These are phyloP conservation scores for Microbotryum intermedium DNA, from an alignment of 1,284 basidiomycete genomes.

Conservation along the genomic window DNA sequence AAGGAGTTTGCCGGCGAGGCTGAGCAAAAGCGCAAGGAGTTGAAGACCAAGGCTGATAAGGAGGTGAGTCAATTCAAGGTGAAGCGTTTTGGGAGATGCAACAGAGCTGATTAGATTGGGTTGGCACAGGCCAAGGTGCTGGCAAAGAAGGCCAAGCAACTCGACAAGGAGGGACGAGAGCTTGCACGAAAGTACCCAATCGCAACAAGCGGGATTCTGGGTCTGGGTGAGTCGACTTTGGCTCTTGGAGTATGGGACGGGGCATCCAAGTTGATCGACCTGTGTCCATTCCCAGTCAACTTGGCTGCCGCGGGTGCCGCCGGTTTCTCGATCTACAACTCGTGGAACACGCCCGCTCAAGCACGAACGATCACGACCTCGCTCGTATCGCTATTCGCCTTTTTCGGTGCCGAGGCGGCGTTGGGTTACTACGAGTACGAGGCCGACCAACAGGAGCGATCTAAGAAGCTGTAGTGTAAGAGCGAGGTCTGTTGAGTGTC, in stretches of 20 bases:
- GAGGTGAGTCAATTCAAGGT: constrained; percentile 1
- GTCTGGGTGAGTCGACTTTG: constrained; percentile 54
- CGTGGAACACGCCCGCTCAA: constrained; percentile 62
- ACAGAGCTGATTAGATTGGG: neutral
- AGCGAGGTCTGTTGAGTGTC: too few species aligned
- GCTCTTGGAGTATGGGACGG: too few species aligned
- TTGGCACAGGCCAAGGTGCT: constrained; percentile 25
- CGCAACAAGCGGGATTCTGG: constrained; percentile 60
- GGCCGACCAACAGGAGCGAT: constrained; percentile 5
- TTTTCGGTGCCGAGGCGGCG: constrained; percentile 44
- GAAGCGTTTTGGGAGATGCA: neutral
- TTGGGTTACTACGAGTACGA: constrained; percentile 25
- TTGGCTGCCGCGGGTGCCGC: constrained; percentile 57
- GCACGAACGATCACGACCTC: constrained; percentile 59
- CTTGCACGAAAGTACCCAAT: constrained; percentile 59
- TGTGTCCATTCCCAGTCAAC: constrained; percentile 50
- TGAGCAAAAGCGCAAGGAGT: neutral
- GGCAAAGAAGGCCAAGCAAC: constrained; percentile 52
- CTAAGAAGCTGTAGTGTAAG: too few species aligned
- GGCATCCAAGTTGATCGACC: too few species aligned
- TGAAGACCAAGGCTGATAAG: constrained; percentile 4
- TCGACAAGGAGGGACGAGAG: constrained; percentile 52
- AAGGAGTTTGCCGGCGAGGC: neutral
- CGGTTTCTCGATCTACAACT: constrained; percentile 58
- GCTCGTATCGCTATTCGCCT: constrained; percentile 54